phyloP scores from a whole-genome alignment of 352 stramenopile genomes.

The Hyaloperonospora arabidopsidis region DNA sequence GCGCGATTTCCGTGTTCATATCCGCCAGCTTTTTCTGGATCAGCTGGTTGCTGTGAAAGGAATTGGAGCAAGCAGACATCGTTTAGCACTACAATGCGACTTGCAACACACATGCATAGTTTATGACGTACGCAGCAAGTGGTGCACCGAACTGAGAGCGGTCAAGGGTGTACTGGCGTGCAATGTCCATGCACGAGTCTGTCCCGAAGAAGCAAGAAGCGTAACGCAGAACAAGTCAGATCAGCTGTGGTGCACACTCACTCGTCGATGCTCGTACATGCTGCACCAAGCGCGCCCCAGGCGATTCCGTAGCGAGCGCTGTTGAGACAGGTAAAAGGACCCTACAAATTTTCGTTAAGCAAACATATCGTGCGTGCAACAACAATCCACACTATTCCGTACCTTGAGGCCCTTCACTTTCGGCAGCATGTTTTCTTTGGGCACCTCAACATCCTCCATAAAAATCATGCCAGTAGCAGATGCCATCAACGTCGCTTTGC shows the following conservation, averaged over 20 bases:
- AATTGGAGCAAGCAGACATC: neutral
- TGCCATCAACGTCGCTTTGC: constrained; percentile 93
- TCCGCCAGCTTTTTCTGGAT: constrained; percentile 98
- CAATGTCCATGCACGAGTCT: constrained; percentile 90
- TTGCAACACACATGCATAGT: constrained; percentile 2
- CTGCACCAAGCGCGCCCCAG: constrained; percentile 93
- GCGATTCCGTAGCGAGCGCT: constrained; percentile 96
- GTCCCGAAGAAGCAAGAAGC: constrained; percentile 1
- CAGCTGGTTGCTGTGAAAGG: constrained; percentile 86
- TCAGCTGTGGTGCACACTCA: neutral
- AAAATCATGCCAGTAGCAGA: constrained; percentile 96
- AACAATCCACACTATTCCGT: neutral
- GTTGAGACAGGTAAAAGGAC: constrained; percentile 97
- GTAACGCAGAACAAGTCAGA: constrained; percentile 2
- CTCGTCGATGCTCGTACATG: constrained; percentile 45
- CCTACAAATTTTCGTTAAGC: constrained; percentile 26
- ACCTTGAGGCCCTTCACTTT: constrained; percentile 83
- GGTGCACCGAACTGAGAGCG: constrained; percentile 93
- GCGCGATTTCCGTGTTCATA: constrained; percentile 94
- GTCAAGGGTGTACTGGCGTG: constrained; percentile 93
- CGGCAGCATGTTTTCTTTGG: constrained; percentile 89
- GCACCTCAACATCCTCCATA: constrained; percentile 94
- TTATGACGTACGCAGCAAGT: constrained; percentile 79
- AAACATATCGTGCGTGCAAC: neutral
- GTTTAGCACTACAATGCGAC: neutral